Evolutionary conservation across 2,329 filamentous ascomycete genomes (phyloP).

Genomic region (Sphaceloma murrayae): DNA sequence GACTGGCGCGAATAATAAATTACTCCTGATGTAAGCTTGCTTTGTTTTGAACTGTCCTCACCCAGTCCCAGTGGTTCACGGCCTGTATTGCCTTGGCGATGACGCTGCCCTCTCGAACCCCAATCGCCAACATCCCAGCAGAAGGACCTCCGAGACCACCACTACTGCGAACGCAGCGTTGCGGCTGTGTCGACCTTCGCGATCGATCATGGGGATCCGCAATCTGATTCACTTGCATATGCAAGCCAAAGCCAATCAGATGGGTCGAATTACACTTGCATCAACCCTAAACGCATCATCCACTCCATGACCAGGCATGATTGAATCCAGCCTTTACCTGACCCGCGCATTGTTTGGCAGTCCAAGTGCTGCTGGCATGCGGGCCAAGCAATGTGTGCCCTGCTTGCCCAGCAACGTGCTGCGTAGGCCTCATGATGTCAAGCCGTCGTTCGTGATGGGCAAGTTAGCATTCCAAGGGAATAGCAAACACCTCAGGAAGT

Average conservation of each 20-base stretch:
- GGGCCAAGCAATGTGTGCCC: conserved; percentile 8
- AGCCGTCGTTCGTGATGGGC: conserved; percentile 4
- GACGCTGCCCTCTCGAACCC: conserved; percentile 1
- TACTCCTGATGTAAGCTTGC: background rate
- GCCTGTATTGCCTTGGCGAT: conserved; percentile 7
- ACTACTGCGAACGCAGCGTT: background rate
- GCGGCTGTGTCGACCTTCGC: conserved; percentile 12
- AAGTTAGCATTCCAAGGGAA: conserved; percentile 5
- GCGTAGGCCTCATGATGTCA: conserved; percentile 13
- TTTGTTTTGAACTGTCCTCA: background rate
- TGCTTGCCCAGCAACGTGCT: conserved; percentile 10
- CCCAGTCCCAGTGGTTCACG: background rate
- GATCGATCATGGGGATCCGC: conserved; percentile 6
- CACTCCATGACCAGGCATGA: conserved; percentile 7
- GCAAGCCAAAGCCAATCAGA: background rate
- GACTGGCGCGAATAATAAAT: background rate
- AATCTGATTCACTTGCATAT: background rate
- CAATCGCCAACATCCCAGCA: conserved; percentile 2
- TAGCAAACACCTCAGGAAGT: conserved; percentile 1
- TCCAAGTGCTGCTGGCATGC: conserved; percentile 1
- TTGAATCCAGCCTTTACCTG: background rate
- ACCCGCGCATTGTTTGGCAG: background rate
- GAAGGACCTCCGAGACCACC: conserved; percentile 1
- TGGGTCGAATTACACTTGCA: background rate
- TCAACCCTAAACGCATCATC: background rate